phyloP scores from a whole-genome alignment of 345 rosid species.

The Kandelia obovata region DNA sequence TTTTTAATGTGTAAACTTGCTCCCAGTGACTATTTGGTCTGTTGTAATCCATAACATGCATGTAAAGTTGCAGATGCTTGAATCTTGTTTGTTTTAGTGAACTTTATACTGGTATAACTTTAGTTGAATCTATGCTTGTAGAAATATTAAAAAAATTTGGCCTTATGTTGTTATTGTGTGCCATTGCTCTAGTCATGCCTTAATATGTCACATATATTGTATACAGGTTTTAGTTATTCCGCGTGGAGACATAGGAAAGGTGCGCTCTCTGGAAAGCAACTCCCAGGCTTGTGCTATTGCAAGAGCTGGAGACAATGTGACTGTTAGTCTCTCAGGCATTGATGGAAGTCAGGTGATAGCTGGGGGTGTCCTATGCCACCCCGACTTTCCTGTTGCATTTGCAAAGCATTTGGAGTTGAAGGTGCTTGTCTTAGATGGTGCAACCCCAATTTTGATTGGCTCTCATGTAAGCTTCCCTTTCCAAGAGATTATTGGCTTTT shows the following conservation, averaged over 20 bases:
- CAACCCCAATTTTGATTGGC: constrained; percentile 73
- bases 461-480: constrained; percentile 52
- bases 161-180: background rate
- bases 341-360: constrained; percentile 65
- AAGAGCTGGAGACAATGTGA: constrained; percentile 87
- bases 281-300: constrained; percentile 65
- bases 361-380: constrained; percentile 92
- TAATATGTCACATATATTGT: constrained; percentile 10
- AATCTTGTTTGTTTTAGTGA: too few species aligned
- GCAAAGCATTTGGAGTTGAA: constrained; percentile 70
- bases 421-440: constrained; percentile 67
- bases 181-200: background rate
- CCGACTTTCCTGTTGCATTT: constrained; percentile 70
- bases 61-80: too few species aligned
- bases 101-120: background rate
- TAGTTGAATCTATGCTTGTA: background rate
- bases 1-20: too few species aligned
- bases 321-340: constrained; percentile 63
- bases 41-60: too few species aligned
- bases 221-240: constrained; percentile 84
- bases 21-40: too few species aligned
- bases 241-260: constrained; percentile 67
- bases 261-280: constrained; percentile 68
- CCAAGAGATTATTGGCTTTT: background rate
- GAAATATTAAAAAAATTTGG: background rate